Conservation (phyloP, 768 basidiomycete genomes). For the Termitomyces sp. region DNA sequence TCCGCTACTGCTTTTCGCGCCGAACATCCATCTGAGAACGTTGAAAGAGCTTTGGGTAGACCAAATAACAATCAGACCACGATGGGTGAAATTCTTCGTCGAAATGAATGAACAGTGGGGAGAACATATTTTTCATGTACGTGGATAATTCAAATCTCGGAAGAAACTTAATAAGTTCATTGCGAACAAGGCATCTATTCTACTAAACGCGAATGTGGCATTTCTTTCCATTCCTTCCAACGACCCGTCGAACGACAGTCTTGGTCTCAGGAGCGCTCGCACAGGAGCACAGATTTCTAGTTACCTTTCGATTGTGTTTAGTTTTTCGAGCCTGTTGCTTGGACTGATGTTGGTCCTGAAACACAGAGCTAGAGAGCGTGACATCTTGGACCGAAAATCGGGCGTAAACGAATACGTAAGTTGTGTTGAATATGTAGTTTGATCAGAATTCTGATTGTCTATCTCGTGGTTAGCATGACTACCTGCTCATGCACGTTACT, state of each 20-base stretch:
- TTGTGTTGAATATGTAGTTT: background rate
- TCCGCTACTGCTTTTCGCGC: constrained; percentile 38
- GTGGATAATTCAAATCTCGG: constrained; percentile 1
- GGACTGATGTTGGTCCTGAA: too few relatives aligned
- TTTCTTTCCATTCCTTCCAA: constrained; percentile 40
- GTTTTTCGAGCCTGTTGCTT: constrained; percentile 32
- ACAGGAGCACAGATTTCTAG: constrained; percentile 30
- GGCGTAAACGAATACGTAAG: background rate
- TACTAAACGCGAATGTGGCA: constrained; percentile 42
- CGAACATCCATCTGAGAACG: constrained; percentile 31
- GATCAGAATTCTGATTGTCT: background rate
- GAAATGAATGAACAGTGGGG: constrained; percentile 33
- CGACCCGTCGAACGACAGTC: constrained; percentile 25
- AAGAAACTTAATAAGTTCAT: constrained; percentile 20
- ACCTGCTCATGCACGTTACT: background rate
- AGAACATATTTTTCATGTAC: constrained; percentile 37
- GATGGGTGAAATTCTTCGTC: constrained; percentile 33
- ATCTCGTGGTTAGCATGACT: background rate
- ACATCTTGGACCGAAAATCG: constrained; percentile 3
- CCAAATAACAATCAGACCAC: constrained; percentile 24
- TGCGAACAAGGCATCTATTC: constrained; percentile 34
- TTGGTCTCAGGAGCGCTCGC: constrained; percentile 7
- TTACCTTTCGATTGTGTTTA: constrained; percentile 38
- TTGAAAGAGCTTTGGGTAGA: constrained; percentile 47
- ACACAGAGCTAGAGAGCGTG: too few relatives aligned